Base-by-base conservation (phyloP, 2,329 filamentous ascomycete genomes). In the Fusarium sacchari region DNA sequence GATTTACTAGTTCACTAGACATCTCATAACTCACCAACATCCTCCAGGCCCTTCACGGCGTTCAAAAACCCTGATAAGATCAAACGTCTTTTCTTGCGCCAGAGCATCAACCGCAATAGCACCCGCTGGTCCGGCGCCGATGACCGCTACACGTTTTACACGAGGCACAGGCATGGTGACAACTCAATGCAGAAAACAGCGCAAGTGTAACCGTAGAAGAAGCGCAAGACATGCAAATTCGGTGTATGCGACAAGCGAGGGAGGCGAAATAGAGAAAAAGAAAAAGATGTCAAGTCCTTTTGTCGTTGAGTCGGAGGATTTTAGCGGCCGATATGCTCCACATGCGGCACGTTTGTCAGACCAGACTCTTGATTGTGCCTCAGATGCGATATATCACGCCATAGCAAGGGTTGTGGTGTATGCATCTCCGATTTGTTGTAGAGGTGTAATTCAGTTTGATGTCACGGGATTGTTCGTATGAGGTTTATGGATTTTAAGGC, bases 1-100 rank as follows among this genome's bases (percentile, higher is more conserved):
- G 15, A 4, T 20, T 3, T 50, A 20, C n/a, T 6, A 22, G 4
- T 36, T 20, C 1, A 5, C 30, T 34, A 4, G 28, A 36, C 0
- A 6, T 7, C 1, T 20, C 26, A 20, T 24, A 24, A 55, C 52
- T 84, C 78, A 91, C 90, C 90, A 92, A 61, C 88, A 90, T 24
- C 90, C 90, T 57, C 90, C 90, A 3, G 88, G 83, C 20, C 83
- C 84, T 68, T 90, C 88, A 57, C 89, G 85, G 34, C 90, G 83
- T 77, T 92, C 90, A 76, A 92, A 92, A 0, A 92, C 88, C 11
- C 88, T 85, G 61, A 91, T 88, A 5, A 83, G 79, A 65, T 91
- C 87, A 74, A 92, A 92, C 1, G 81, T 77, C 69, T 88, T 83
- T 77, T 92, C 90, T 76, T 89, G 85, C 32, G 84, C 85, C 36